Evolutionary conservation across 2,329 filamentous ascomycete species (phyloP).

Genomic region (Dryadomyces quercus-mongolicae): DNA sequence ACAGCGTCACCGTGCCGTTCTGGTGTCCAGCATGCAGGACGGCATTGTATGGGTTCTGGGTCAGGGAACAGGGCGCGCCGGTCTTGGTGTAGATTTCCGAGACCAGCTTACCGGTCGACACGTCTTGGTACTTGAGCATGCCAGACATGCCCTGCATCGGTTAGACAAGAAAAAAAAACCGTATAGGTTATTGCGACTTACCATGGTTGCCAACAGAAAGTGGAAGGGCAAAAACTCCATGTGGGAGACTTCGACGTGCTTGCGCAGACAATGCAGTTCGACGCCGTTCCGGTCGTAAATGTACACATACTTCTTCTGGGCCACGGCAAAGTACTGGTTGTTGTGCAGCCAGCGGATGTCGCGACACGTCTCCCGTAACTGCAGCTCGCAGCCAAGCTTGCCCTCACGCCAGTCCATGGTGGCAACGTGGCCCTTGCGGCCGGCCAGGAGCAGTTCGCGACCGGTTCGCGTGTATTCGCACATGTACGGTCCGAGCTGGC

Average conservation of each 20-base stretch:
- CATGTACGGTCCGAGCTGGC: constrained; percentile 73
- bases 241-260: constrained; percentile 81
- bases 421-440: constrained; percentile 87
- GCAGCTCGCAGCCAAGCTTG: constrained; percentile 74
- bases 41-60: constrained; percentile 86
- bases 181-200: constrained; percentile 26
- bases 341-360: constrained; percentile 91
- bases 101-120: constrained; percentile 82
- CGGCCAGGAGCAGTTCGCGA: constrained; percentile 70
- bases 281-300: constrained; percentile 90
- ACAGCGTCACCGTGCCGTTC: constrained; percentile 87
- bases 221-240: constrained; percentile 97
- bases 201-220: constrained; percentile 78
- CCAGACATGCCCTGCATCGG: constrained; percentile 57
- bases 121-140: constrained; percentile 87
- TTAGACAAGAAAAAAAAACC: not conserved
- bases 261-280: constrained; percentile 81
- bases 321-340: constrained; percentile 86
- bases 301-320: constrained; percentile 93
- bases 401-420: constrained; percentile 94
- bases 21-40: constrained; percentile 88
- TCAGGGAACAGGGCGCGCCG: constrained; percentile 70
- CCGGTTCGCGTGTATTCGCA: constrained; percentile 88
- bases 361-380: constrained; percentile 79
- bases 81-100: constrained; percentile 75